Conservation (phyloP, 2,329 filamentous ascomycete genomes). For the Clarireedia monteithiana region DNA sequence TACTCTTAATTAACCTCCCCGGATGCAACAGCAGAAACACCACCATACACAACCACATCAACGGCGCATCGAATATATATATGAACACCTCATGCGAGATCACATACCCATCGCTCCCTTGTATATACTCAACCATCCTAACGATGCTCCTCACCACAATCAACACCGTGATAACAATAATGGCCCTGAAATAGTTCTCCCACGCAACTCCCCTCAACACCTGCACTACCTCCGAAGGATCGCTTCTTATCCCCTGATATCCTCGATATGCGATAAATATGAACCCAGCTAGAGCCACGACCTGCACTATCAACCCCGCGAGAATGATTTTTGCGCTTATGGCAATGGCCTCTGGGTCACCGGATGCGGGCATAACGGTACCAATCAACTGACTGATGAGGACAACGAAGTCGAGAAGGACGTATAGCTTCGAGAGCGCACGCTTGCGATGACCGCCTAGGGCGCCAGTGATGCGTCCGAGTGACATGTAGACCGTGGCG, state of each 20-base stretch:
- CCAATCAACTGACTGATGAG: conserved; percentile 39
- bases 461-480: conserved; percentile 33
- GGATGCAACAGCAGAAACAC: neutral
- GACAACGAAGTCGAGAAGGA: conserved; percentile 40
- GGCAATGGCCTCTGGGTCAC: neutral
- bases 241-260: too few species aligned
- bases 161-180: neutral
- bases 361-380: conserved; percentile 6
- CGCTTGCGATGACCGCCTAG: conserved; percentile 33
- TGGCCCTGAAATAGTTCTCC: neutral
- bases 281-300: neutral
- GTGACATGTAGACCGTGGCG: conserved; percentile 40
- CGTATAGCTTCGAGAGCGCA: conserved; percentile 44
- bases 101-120: neutral
- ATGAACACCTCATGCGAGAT: neutral
- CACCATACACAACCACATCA: neutral
- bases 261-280: neutral
- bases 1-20: neutral
- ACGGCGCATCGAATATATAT: neutral
- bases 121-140: neutral
- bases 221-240: too few species aligned
- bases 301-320: neutral
- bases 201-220: neutral
- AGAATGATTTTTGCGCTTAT: neutral
- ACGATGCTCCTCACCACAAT: neutral